phyloP scores from a whole-genome alignment of 2,329 filamentous ascomycete species.

The Cryoendolithus antarcticus region DNA sequence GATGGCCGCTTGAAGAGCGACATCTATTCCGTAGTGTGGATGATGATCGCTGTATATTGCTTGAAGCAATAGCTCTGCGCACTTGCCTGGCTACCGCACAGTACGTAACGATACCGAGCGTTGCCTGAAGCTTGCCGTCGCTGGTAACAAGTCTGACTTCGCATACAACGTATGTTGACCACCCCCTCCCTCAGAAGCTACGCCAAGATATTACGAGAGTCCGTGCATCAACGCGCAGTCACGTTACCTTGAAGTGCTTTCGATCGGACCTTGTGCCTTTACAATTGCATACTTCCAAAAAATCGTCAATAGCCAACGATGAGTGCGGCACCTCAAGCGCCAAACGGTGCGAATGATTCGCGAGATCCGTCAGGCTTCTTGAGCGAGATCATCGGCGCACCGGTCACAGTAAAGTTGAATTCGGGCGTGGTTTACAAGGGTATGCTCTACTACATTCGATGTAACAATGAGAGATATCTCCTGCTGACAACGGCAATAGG shows the following conservation, averaged over 20 bases:
- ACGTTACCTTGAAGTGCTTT: too few species aligned
- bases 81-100: too few species aligned
- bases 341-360: slow-evolving; percentile 58
- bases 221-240: too few species aligned
- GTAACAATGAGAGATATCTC: neutral
- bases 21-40: slow-evolving; percentile 9
- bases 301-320: slow-evolving; percentile 30
- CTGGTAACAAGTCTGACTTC: neutral
- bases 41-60: neutral
- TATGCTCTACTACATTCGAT: slow-evolving; percentile 24
- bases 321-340: slow-evolving; percentile 29
- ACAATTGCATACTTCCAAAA: too few species aligned
- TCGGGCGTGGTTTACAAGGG: slow-evolving; percentile 98
- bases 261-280: too few species aligned
- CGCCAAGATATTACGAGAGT: too few species aligned
- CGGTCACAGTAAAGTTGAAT: slow-evolving; percentile 94
- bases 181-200: too few species aligned
- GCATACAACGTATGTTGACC: neutral
- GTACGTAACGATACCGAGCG: too few species aligned
- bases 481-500: slow-evolving; percentile 40
- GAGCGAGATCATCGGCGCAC: slow-evolving; percentile 83
- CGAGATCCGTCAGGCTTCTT: slow-evolving; percentile 91
- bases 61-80: neutral
- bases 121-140: neutral
- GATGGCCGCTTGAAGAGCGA: slow-evolving; percentile 20